These are phyloP conservation scores for Ceratopteris richardii DNA, from an alignment of 75 land plant genomes.

Conservation along the genomic window DNA sequence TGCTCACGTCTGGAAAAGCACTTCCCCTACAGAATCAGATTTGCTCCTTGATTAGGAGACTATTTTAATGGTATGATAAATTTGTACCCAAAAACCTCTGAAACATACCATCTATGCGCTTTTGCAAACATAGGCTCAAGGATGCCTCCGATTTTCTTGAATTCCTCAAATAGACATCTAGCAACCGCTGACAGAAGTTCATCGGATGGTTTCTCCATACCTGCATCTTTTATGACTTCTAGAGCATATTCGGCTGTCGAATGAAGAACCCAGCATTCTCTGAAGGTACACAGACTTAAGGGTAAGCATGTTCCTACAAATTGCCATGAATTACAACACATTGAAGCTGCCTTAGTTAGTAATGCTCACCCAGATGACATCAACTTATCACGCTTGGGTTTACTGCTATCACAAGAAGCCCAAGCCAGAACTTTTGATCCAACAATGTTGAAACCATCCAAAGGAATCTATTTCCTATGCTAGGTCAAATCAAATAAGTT, in stretches of 20 bases:
- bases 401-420: conserved; percentile 79
- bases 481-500: too few relatives aligned
- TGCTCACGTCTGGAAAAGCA: conserved; percentile 58
- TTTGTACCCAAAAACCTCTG: not conserved
- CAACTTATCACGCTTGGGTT: conserved; percentile 48
- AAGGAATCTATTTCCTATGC: conserved; percentile 39
- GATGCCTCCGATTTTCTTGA: conserved; percentile 29
- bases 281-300: conserved; percentile 12
- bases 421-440: conserved; percentile 57
- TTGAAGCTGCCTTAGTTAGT: too few relatives aligned
- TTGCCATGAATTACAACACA: not conserved
- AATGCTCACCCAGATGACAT: not conserved
- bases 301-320: not conserved
- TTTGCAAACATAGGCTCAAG: conserved; percentile 54
- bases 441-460: conserved; percentile 42
- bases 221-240: conserved; percentile 34
- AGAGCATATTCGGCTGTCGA: conserved; percentile 71
- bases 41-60: not conserved
- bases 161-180: conserved; percentile 42
- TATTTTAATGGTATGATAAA: too few relatives aligned
- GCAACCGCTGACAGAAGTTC: conserved; percentile 41
- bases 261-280: conserved; percentile 81
- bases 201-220: conserved; percentile 57
- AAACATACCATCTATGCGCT: conserved; percentile 82
- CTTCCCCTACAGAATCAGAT: conserved; percentile 51